Conservation (phyloP, 768 basidiomycete species). For the Termitomyces sp. region DNA sequence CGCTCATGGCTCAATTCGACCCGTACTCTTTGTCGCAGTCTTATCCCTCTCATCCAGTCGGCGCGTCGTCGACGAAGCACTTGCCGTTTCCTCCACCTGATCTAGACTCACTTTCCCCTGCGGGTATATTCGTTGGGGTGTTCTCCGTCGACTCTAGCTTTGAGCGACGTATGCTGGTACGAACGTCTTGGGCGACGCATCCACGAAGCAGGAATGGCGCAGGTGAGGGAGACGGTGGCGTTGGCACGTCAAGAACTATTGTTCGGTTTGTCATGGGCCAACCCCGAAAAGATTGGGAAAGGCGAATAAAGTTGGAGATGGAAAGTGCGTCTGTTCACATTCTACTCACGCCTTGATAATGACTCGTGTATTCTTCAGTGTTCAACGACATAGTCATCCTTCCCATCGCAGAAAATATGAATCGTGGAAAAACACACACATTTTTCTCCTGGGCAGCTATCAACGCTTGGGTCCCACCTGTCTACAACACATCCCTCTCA, state of each 20-base stretch:
- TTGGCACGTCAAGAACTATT: slow-evolving; percentile 76
- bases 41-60: slow-evolving; percentile 24
- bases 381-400: slow-evolving; percentile 85
- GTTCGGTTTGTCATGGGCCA: slow-evolving; percentile 89
- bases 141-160: slow-evolving; percentile 84
- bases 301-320: slow-evolving; percentile 81
- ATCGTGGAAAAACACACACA: slow-evolving; percentile 85
- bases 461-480: slow-evolving; percentile 86
- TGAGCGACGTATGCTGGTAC: slow-evolving; percentile 82
- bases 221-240: slow-evolving; percentile 58
- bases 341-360: background rate
- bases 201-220: slow-evolving; percentile 72
- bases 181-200: slow-evolving; percentile 88
- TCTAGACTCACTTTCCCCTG: slow-evolving; percentile 73
- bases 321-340: slow-evolving; percentile 54
- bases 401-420: slow-evolving; percentile 92
- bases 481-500: slow-evolving; percentile 45
- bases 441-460: slow-evolving; percentile 93
- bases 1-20: slow-evolving; percentile 37
- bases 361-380: slow-evolving; percentile 33
- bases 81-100: slow-evolving; percentile 66
- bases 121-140: slow-evolving; percentile 83
- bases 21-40: slow-evolving; percentile 30
- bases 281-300: slow-evolving; percentile 75
- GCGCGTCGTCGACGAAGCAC: slow-evolving; percentile 26